These are phyloP conservation scores for Cardiospermum halicacabum DNA, from an alignment of 345 rosid genomes.

Conservation along the genomic window DNA sequence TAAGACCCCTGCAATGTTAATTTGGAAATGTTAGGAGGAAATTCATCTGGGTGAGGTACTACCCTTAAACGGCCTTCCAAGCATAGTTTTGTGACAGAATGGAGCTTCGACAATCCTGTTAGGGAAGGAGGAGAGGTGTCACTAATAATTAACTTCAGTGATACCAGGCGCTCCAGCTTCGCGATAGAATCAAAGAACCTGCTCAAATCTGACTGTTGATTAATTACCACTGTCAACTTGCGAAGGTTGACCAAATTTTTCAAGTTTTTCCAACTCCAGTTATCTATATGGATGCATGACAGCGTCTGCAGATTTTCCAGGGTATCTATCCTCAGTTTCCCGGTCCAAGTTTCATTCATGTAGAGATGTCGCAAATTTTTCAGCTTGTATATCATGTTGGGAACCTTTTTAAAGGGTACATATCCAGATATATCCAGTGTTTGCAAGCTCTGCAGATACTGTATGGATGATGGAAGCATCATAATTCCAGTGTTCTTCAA, in stretches of 20 bases:
- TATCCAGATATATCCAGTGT: constrained; percentile 20
- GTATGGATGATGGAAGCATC: constrained; percentile 13
- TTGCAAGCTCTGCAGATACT: constrained; percentile 16
- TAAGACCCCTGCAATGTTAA: not conserved
- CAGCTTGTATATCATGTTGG: constrained; percentile 17
- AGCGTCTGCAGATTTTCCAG: constrained; percentile 18
- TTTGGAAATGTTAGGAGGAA: constrained; percentile 7
- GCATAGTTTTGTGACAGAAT: constrained; percentile 18
- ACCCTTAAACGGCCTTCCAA: not conserved
- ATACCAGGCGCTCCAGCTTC: constrained; percentile 13
- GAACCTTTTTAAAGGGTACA: constrained; percentile 10
- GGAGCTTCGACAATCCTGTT: not conserved
- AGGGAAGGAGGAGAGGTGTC: constrained; percentile 5
- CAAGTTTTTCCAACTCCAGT: not conserved
- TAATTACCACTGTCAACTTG: not conserved
- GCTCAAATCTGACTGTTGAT: not conserved
- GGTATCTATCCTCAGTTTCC: constrained; percentile 17
- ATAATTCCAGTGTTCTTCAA: constrained; percentile 21
- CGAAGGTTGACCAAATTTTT: not conserved
- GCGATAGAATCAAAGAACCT: constrained; percentile 11
- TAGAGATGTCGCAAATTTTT: constrained; percentile 6
- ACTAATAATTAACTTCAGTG: constrained; percentile 1
- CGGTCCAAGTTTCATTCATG: constrained; percentile 6
- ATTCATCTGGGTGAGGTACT: not conserved
- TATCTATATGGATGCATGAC: not conserved